Evolutionary conservation across 495 filamentous ascomycete genomes (phyloP).

Genomic region (Podospora pseudocomata): DNA sequence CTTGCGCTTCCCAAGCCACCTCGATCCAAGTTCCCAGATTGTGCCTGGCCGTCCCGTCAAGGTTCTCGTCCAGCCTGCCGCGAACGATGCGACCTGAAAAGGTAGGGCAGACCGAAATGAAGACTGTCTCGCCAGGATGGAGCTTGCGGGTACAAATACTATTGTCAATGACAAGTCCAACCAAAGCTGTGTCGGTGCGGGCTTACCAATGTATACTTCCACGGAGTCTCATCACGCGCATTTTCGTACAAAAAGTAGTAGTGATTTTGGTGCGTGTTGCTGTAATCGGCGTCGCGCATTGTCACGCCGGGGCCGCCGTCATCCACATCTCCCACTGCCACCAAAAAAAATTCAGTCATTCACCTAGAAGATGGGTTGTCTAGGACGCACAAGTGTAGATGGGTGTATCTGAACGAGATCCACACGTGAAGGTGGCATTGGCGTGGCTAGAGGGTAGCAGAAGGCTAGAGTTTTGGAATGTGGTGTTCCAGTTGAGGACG

Average conservation of each 20-base stretch:
- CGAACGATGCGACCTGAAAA: slow-evolving; percentile 27
- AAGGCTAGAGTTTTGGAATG: not conserved
- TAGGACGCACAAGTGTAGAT: slow-evolving; percentile 11
- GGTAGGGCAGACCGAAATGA: slow-evolving; percentile 23
- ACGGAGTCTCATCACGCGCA: slow-evolving; percentile 20
- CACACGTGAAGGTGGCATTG: not conserved
- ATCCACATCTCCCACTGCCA: slow-evolving; percentile 13
- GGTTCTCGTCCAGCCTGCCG: slow-evolving; percentile 18
- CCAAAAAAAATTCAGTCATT: not conserved
- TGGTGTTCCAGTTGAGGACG: not conserved
- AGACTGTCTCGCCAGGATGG: slow-evolving; percentile 19
- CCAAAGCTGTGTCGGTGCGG: no score
- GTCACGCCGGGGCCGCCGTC: slow-evolving; percentile 17
- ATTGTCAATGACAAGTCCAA: not conserved
- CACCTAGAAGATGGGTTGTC: not conserved
- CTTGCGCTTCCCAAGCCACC: slow-evolving; percentile 29
- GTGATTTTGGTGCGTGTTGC: slow-evolving; percentile 14
- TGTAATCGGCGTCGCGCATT: slow-evolving; percentile 16
- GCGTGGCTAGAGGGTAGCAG: not conserved
- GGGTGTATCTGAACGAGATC: not conserved
- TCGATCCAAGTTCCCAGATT: slow-evolving; percentile 33
- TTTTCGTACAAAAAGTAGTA: slow-evolving; percentile 29
- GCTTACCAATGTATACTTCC: slow-evolving; percentile 25
- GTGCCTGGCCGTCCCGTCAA: slow-evolving; percentile 17
- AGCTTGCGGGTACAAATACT: slow-evolving; percentile 9